Percentiles rank a stretch among this genome's conserved stretches.
Conservation (phyloP, 2,329 filamentous ascomycete genomes). For the Gliomastix tumulicola region DNA sequence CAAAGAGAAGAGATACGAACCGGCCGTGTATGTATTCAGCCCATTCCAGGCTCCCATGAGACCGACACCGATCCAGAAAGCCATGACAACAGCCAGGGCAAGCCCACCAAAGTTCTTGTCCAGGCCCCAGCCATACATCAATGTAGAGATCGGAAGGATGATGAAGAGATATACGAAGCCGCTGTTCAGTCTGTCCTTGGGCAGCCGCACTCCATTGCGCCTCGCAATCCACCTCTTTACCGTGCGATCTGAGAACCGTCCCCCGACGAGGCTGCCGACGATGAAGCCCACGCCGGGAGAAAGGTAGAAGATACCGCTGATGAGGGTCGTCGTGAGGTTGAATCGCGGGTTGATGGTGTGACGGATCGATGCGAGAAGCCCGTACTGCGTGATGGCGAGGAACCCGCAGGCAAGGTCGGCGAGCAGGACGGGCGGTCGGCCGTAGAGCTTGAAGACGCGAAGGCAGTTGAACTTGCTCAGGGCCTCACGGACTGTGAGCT, state of each 20-base stretch:
- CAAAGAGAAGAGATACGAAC: conserved; percentile 10
- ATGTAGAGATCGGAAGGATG: conserved; percentile 18
- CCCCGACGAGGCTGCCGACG: conserved; percentile 57
- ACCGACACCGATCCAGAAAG: conserved; percentile 22
- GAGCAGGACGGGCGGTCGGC: conserved; percentile 11
- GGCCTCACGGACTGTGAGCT: not conserved
- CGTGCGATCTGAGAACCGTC: conserved; percentile 32
- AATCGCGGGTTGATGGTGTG: conserved; percentile 67
- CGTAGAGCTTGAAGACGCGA: conserved; percentile 14
- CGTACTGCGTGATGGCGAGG: conserved; percentile 31
- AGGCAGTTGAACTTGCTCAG: conserved; percentile 12
- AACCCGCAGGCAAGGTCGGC: conserved; percentile 15
- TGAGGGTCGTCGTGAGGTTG: conserved; percentile 51
- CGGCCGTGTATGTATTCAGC: conserved; percentile 30
- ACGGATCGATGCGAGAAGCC: conserved; percentile 53
- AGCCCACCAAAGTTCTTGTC: conserved; percentile 21
- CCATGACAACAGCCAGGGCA: conserved; percentile 21
- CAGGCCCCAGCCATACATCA: conserved; percentile 28
- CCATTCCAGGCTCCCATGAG: conserved; percentile 28
- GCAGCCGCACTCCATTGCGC: conserved; percentile 19
- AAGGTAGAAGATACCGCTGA: conserved; percentile 62
- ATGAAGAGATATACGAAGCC: conserved; percentile 19
- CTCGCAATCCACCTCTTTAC: conserved; percentile 30
- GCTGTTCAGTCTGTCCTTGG: conserved; percentile 22
- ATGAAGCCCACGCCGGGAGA: conserved; percentile 62